A percentile compares a stretch with the other conserved stretches of the same genome.
Evolutionary conservation across 176 grass and related monocot genomes (phyloP).

Genomic region (Aegilops speltoides): DNA sequence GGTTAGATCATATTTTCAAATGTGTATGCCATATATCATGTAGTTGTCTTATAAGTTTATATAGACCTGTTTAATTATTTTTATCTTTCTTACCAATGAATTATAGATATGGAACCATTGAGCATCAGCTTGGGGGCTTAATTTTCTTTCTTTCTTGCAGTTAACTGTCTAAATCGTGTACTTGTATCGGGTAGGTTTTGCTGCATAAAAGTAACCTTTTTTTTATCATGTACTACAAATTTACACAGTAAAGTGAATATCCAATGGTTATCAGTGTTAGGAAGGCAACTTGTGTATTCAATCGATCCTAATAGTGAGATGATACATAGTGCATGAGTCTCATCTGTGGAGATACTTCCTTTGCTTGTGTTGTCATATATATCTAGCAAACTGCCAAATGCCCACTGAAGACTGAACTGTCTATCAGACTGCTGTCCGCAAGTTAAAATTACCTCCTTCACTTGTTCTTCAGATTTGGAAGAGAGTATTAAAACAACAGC

Average conservation of each 20-base stretch:
- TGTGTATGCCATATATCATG: no score
- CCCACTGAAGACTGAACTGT: not conserved
- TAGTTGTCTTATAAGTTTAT: no score
- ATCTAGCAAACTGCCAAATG: not conserved
- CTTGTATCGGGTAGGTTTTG: not conserved
- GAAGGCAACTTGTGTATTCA: not conserved
- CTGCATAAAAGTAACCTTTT: no score
- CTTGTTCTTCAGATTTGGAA: no score
- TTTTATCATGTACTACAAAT: not conserved
- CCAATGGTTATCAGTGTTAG: not conserved
- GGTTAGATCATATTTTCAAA: no score
- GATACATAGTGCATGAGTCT: not conserved
- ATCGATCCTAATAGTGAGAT: not conserved
- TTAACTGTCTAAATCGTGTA: not conserved
- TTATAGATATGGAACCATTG: no score
- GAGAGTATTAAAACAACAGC: conserved; percentile 12
- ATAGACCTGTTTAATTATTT: no score
- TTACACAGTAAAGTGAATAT: not conserved
- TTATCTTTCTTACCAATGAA: no score
- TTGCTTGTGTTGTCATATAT: not conserved
- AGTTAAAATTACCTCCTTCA: no score
- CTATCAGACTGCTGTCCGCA: not conserved
- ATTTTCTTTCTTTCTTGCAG: no score
- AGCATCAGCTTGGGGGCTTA: no score
- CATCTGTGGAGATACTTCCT: not conserved